Conservation (phyloP, 2,329 filamentous ascomycete genomes). For the Thielaviopsis euricoi region DNA sequence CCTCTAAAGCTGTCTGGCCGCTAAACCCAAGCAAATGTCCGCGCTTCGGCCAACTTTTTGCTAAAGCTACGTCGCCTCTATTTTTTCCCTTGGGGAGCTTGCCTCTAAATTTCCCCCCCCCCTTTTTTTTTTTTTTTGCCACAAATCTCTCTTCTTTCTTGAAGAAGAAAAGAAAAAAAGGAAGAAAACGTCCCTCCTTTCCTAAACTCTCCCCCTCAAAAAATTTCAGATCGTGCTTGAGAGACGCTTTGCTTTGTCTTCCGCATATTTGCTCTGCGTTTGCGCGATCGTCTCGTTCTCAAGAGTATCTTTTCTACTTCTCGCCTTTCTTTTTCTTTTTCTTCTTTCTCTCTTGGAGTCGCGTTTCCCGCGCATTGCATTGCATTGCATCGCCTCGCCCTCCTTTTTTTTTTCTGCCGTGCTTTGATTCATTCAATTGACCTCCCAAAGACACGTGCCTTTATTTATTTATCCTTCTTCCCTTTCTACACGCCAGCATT, state of each 20-base stretch:
- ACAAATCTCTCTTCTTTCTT: not conserved
- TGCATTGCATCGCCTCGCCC: slow-evolving; percentile 6
- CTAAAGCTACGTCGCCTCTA: slow-evolving; percentile 12
- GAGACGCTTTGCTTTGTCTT: not conserved
- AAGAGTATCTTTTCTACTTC: not conserved
- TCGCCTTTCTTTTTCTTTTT: not conserved
- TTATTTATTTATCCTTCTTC: not conserved
- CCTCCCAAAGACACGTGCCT: slow-evolving; percentile 4
- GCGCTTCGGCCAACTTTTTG: not conserved
- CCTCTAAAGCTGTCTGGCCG: no score
- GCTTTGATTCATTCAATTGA: slow-evolving; percentile 9
- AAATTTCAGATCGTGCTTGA: not conserved
- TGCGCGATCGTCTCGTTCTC: not conserved
- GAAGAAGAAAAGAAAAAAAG: no score
- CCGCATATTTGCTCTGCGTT: not conserved
- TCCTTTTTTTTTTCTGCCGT: slow-evolving; percentile 11
- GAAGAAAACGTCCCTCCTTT: not conserved
- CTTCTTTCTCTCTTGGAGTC: slow-evolving; percentile 8
- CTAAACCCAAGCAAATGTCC: not conserved
- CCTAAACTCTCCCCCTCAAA: not conserved
- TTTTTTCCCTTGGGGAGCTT: not conserved
- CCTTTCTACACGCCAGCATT: not conserved
- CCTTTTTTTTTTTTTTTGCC: not conserved
- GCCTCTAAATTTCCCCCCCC: not conserved
- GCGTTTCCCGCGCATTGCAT: slow-evolving; percentile 4